These are phyloP conservation scores for Crassisporium funariophilum DNA, from an alignment of 768 basidiomycete species.

Conservation along the genomic window DNA sequence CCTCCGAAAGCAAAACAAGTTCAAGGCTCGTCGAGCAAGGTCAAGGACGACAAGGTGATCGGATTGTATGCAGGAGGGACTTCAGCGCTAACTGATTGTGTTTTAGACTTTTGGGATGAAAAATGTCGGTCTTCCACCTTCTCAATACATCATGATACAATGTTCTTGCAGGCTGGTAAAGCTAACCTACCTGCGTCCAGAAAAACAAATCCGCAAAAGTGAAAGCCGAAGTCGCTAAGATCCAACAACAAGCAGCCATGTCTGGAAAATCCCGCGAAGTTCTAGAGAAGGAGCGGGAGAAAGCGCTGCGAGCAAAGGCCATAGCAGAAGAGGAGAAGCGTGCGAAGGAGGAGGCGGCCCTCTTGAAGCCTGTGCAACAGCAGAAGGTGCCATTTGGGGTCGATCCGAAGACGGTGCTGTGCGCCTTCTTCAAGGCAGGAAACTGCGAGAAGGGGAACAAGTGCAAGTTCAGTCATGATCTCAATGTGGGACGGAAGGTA, in stretches of 20 bases:
- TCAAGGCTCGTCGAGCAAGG: conserved; percentile 62
- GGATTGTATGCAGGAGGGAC: conserved; percentile 28
- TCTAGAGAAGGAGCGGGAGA: conserved; percentile 87
- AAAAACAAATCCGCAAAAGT: conserved; percentile 97
- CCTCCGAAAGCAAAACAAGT: conserved; percentile 77
- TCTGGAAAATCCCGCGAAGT: conserved; percentile 80
- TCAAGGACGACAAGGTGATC: conserved; percentile 80
- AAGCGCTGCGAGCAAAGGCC: conserved; percentile 70
- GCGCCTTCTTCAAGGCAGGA: conserved; percentile 91
- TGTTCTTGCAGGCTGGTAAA: conserved; percentile 1
- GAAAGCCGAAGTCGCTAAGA: conserved; percentile 77
- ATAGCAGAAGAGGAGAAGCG: conserved; percentile 83
- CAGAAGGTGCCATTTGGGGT: conserved; percentile 95
- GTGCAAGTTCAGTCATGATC: conserved; percentile 97
- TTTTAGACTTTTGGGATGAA: conserved; percentile 84
- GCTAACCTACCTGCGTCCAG: conserved; percentile 34
- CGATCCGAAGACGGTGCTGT: conserved; percentile 94
- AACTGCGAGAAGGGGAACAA: conserved; percentile 91
- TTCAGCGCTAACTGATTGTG: conserved; percentile 24
- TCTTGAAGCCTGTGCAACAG: conserved; percentile 76
- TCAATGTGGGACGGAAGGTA: conserved; percentile 85
- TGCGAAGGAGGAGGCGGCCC: conserved; percentile 79
- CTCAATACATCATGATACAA: neutral
- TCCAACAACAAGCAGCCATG: conserved; percentile 75
- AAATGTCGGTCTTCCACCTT: conserved; percentile 56